phyloP scores from a whole-genome alignment of 495 filamentous ascomycete genomes.

The Lophiostoma macrostomum region DNA sequence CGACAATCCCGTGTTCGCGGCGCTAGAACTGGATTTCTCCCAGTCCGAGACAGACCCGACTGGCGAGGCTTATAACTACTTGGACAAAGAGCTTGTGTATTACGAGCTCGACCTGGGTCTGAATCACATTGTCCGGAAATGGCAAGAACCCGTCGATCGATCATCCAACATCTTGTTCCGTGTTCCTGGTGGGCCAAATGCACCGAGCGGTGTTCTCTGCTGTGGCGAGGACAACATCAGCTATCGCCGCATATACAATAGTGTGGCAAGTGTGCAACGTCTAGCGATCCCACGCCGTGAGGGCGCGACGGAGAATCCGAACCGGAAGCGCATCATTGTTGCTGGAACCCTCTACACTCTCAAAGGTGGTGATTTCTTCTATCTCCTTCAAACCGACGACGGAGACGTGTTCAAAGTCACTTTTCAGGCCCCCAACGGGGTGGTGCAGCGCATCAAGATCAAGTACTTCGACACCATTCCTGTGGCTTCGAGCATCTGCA shows the following conservation, averaged over 20 bases:
- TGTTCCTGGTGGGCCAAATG: conserved; percentile 89
- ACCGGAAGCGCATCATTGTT: conserved; percentile 79
- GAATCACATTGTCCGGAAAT: conserved; percentile 95
- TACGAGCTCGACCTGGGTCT: conserved; percentile 96
- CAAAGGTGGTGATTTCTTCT: conserved; percentile 89
- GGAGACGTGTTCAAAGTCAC: conserved; percentile 97
- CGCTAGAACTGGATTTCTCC: conserved; percentile 87
- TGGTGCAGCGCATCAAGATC: conserved; percentile 79
- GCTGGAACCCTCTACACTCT: conserved; percentile 96
- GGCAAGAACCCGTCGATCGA: conserved; percentile 89
- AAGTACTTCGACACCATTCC: conserved; percentile 98
- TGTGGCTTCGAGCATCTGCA: conserved; percentile 76
- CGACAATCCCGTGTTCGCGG: conserved; percentile 93
- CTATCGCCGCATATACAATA: conserved; percentile 90
- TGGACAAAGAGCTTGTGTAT: conserved; percentile 89
- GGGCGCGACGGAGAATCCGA: conserved; percentile 86
- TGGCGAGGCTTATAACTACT: conserved; percentile 73
- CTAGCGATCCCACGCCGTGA: conserved; percentile 83
- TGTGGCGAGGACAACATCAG: conserved; percentile 93
- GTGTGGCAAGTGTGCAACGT: conserved; percentile 60
- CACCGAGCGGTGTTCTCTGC: conserved; percentile 90
- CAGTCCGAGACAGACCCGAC: conserved; percentile 89
- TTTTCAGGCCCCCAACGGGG: conserved; percentile 73
- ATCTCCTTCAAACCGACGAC: conserved; percentile 91
- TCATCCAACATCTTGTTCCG: conserved; percentile 89